Evolutionary conservation across 1,284 basidiomycete genomes (phyloP).

Genomic region (Wolfiporia cocos): DNA sequence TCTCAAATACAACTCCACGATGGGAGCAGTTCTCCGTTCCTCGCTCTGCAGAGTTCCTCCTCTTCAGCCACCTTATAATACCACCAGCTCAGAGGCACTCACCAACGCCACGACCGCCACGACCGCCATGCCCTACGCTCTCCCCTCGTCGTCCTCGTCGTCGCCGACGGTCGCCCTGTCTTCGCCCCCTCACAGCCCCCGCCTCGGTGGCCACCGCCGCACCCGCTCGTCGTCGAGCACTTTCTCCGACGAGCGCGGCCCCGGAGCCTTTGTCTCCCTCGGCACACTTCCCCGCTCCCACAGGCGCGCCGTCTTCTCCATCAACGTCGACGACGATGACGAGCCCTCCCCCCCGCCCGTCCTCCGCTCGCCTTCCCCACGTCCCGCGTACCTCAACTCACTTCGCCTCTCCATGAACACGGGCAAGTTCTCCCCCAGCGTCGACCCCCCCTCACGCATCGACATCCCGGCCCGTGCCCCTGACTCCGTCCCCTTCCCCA

Average conservation of each 20-base stretch:
- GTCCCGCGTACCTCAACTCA: constrained; percentile 15
- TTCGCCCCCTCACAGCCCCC: constrained; percentile 8
- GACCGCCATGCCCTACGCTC: constrained; percentile 24
- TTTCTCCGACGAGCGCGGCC: constrained; percentile 42
- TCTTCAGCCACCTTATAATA: neutral
- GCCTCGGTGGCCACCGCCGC: constrained; percentile 21
- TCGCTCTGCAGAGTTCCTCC: neutral
- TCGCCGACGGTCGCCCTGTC: constrained; percentile 12
- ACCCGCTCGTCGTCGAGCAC: constrained; percentile 26
- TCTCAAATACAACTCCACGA: neutral
- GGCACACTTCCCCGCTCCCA: constrained; percentile 39
- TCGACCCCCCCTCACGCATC: constrained; percentile 20
- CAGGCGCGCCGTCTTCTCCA: constrained; percentile 31
- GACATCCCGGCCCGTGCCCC: constrained; percentile 19
- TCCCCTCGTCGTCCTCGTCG: constrained; percentile 16
- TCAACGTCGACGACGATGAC: constrained; percentile 28
- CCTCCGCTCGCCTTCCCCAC: constrained; percentile 11
- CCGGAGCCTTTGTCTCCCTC: constrained; percentile 48
- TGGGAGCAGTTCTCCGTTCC: neutral
- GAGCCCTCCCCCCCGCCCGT: constrained; percentile 17
- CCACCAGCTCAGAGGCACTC: neutral
- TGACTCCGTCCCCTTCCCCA: constrained; percentile 30
- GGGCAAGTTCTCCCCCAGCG: constrained; percentile 28
- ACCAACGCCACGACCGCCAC: neutral
- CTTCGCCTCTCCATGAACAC: constrained; percentile 18